Evolutionary conservation across 371 early-diverging fungal genomes (phyloP).

Genomic region (Apophysomyces ossiformis): DNA sequence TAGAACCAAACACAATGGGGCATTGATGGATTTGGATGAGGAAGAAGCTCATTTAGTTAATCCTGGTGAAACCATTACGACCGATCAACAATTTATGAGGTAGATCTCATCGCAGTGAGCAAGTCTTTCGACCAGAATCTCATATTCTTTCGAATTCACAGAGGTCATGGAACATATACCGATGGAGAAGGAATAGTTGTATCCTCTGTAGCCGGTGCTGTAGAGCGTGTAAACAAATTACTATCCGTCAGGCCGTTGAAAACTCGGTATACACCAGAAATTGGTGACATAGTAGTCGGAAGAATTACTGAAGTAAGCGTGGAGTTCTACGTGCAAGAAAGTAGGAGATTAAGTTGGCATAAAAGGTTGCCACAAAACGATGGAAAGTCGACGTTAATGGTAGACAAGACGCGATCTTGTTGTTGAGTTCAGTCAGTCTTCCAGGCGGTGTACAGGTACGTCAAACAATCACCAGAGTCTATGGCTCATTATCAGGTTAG

Average conservation of each 20-base stretch:
- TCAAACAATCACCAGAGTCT: too few species aligned
- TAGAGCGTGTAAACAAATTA: conserved; percentile 96
- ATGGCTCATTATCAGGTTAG: conserved; percentile 34
- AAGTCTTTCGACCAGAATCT: conserved; percentile 5
- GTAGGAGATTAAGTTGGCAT: background rate
- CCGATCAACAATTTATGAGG: conserved; percentile 87
- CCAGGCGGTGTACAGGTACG: conserved; percentile 96
- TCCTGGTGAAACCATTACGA: conserved; percentile 88
- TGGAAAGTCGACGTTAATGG: conserved; percentile 98
- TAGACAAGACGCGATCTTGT: conserved; percentile 86
- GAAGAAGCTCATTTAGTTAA: conserved; percentile 69
- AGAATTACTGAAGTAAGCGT: conserved; percentile 87
- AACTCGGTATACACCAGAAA: conserved; percentile 89
- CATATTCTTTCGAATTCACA: conserved; percentile 24
- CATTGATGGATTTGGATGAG: conserved; percentile 49
- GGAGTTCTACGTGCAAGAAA: background rate
- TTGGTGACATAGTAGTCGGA: conserved; percentile 99
- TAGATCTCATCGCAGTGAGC: conserved; percentile 22
- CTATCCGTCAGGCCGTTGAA: conserved; percentile 92
- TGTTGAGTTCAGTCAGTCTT: conserved; percentile 94
- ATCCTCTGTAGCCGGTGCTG: conserved; percentile 91
- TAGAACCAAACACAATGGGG: conserved; percentile 26
- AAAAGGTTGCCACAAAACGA: conserved; percentile 79
- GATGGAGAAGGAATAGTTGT: conserved; percentile 65
- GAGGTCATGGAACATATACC: conserved; percentile 96